Evolutionary conservation across 768 basidiomycete genomes (phyloP).

Genomic region (Coprinopsis marcescibilis): DNA sequence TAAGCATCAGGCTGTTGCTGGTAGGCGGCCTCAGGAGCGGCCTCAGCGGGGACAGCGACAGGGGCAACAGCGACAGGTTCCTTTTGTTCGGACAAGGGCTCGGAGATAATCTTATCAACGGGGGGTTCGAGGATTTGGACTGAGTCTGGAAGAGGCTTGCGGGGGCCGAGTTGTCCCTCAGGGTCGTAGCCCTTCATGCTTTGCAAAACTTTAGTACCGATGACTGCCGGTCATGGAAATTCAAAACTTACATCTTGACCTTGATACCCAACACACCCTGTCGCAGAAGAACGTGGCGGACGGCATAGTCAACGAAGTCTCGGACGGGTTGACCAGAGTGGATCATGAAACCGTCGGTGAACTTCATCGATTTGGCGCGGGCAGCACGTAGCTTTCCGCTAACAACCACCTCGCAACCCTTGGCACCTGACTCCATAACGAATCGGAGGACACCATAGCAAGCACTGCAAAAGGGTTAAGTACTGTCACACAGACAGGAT

Average conservation of each 20-base stretch:
- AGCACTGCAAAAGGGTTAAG: conserved; percentile 17
- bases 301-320: conserved; percentile 97
- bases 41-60: conserved; percentile 49
- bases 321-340: conserved; percentile 96
- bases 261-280: conserved; percentile 99
- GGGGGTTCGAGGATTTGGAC: conserved; percentile 88
- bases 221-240: background rate
- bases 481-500: background rate
- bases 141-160: conserved; percentile 91
- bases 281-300: conserved; percentile 94
- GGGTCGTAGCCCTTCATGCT: conserved; percentile 98
- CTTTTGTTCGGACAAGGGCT: conserved; percentile 86
- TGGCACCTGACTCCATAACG: conserved; percentile 99
- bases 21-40: conserved; percentile 36
- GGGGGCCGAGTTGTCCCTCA: conserved; percentile 82
- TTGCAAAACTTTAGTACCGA: conserved; percentile 14
- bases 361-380: conserved; percentile 99
- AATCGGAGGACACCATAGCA: conserved; percentile 99
- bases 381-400: conserved; percentile 99
- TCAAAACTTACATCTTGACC: conserved; percentile 81
- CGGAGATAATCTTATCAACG: conserved; percentile 83
- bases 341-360: conserved; percentile 99
- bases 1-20: conserved; percentile 34
- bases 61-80: conserved; percentile 57
- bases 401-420: conserved; percentile 99